Conservation (phyloP, 2,329 filamentous ascomycete species). For the Raffaelea arxii region DNA sequence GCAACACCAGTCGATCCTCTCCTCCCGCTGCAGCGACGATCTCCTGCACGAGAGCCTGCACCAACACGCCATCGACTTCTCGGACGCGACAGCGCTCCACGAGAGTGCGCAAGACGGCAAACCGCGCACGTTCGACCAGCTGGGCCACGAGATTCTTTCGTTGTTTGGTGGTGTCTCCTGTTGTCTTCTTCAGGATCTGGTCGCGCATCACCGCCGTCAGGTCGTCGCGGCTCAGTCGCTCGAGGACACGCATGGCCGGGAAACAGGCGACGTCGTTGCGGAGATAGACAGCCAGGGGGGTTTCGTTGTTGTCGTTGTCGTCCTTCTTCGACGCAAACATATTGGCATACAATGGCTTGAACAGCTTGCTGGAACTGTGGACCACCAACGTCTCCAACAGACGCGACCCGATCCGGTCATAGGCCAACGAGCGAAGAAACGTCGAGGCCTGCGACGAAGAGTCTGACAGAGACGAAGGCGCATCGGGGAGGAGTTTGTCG, state of each 20-base stretch:
- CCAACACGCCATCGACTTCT: constrained; percentile 28
- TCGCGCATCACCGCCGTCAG: constrained; percentile 61
- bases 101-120: constrained; percentile 69
- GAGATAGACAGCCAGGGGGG: constrained; percentile 59
- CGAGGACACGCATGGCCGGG: constrained; percentile 72
- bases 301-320: background rate
- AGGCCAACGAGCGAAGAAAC: constrained; percentile 80
- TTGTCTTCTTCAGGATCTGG: constrained; percentile 58
- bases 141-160: constrained; percentile 46
- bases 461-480: constrained; percentile 58
- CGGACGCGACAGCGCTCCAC: constrained; percentile 75
- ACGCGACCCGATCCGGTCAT: constrained; percentile 83
- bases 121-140: constrained; percentile 65
- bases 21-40: constrained; percentile 25
- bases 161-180: constrained; percentile 60
- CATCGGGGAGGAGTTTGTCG: constrained; percentile 69
- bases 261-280: constrained; percentile 88
- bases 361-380: constrained; percentile 74
- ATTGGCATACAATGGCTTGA: constrained; percentile 76
- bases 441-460: constrained; percentile 60
- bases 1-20: constrained; percentile 34
- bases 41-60: constrained; percentile 41
- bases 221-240: constrained; percentile 79
- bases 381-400: constrained; percentile 80
- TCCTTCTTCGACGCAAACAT: constrained; percentile 54